These are phyloP conservation scores for Arabis hirsuta DNA, from an alignment of 345 rosid species.

Conservation along the genomic window DNA sequence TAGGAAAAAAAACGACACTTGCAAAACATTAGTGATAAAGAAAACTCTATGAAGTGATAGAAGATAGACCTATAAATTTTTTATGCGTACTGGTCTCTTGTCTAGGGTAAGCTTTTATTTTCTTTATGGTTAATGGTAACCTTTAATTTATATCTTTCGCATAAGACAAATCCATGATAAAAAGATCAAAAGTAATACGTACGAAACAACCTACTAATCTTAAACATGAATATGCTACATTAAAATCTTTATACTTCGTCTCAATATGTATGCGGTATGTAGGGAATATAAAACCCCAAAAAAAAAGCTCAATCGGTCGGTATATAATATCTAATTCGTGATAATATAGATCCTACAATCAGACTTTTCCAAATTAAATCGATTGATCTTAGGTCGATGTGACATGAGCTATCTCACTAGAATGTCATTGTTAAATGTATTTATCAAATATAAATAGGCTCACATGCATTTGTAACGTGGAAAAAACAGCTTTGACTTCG, in stretches of 20 bases:
- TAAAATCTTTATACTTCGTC: background rate
- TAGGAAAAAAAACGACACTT: slow-evolving; percentile 17
- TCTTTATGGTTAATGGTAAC: slow-evolving; percentile 20
- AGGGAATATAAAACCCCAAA: background rate
- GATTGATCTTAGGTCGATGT: slow-evolving; percentile 23
- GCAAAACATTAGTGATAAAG: slow-evolving; percentile 27
- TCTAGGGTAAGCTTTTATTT: slow-evolving; percentile 18
- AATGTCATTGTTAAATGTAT: slow-evolving; percentile 30
- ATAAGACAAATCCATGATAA: slow-evolving; percentile 18
- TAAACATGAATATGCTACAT: background rate
- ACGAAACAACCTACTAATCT: background rate
- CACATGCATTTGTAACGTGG: slow-evolving; percentile 19
- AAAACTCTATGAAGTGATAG: slow-evolving; percentile 32
- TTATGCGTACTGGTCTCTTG: slow-evolving; percentile 25
- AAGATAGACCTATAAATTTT: slow-evolving; percentile 33
- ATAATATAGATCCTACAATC: slow-evolving; percentile 1
- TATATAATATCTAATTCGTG: background rate
- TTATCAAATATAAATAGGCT: slow-evolving; percentile 19
- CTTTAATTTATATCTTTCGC: slow-evolving; percentile 17
- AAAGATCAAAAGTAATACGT: slow-evolving; percentile 11
- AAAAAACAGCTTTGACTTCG: slow-evolving; percentile 13
- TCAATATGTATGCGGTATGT: background rate
- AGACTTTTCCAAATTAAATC: background rate
- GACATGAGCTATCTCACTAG: slow-evolving; percentile 20
- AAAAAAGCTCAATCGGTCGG: background rate